phyloP scores from a whole-genome alignment of 805 yeast species.

The Yamadazyma ubonensis region DNA sequence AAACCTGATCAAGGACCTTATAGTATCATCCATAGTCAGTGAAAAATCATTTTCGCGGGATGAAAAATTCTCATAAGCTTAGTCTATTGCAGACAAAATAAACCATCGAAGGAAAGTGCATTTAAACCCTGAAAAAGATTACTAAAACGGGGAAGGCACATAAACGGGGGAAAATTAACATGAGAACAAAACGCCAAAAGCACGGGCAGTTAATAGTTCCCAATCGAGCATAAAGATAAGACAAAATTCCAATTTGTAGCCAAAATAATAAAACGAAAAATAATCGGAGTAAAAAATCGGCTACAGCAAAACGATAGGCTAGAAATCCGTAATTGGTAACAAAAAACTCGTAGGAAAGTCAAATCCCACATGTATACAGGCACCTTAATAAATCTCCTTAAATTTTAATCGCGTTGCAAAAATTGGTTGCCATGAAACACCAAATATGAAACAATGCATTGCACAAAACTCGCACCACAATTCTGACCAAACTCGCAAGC shows the following conservation, averaged over 20 bases:
- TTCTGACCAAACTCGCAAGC: conserved; percentile 1
- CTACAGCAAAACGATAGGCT: too few species aligned
- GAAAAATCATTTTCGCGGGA: too few species aligned
- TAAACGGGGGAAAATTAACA: too few species aligned
- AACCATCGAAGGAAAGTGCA: background rate
- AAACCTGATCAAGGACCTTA: conserved; percentile 61
- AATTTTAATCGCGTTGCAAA: background rate
- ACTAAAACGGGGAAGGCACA: background rate
- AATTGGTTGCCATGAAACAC: background rate
- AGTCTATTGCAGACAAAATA: background rate
- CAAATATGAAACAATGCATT: background rate
- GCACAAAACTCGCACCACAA: conserved; percentile 1
- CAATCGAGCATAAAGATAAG: background rate
- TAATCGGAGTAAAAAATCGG: too few species aligned
- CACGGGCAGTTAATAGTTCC: background rate
- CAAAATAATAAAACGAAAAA: too few species aligned
- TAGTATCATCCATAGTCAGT: conserved; percentile 39
- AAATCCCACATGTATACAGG: background rate
- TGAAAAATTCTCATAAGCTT: too few species aligned
- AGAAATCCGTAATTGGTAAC: background rate
- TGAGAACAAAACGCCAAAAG: background rate
- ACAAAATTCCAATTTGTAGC: too few species aligned
- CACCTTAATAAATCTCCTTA: background rate
- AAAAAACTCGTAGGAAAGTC: background rate
- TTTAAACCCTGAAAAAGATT: background rate